phyloP scores from a whole-genome alignment of 2,329 filamentous ascomycete genomes.

The Fusarium nisikadoi region DNA sequence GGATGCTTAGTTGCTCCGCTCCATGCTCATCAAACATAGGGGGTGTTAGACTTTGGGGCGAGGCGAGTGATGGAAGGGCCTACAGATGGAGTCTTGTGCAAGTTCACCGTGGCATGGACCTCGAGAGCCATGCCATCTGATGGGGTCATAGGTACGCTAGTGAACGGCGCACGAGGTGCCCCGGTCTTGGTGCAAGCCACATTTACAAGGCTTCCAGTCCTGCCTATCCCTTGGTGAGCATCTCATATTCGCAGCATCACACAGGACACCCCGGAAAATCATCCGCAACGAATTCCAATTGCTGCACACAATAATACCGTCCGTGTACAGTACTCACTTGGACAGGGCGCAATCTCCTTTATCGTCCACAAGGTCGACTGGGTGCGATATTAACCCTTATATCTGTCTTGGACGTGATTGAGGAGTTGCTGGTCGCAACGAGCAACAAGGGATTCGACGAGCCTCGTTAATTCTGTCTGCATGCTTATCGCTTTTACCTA shows the following conservation, averaged over 20 bases:
- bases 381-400: constrained; percentile 25
- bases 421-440: constrained; percentile 7
- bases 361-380: constrained; percentile 4
- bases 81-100: constrained; percentile 10
- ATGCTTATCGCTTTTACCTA: neutral
- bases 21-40: constrained; percentile 30
- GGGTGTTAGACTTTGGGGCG: constrained; percentile 23
- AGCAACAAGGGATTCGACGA: constrained; percentile 20
- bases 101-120: constrained; percentile 26
- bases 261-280: constrained; percentile 16
- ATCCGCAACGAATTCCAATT: constrained; percentile 2
- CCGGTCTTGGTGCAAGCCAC: constrained; percentile 43
- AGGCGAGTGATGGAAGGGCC: constrained; percentile 15
- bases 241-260: constrained; percentile 12
- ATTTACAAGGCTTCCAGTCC: constrained; percentile 33
- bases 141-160: constrained; percentile 38
- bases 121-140: constrained; percentile 33
- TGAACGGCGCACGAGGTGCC: constrained; percentile 47
- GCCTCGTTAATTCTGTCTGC: constrained; percentile 1
- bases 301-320: neutral
- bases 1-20: constrained; percentile 38
- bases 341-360: neutral
- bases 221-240: constrained; percentile 29
- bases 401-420: constrained; percentile 10
- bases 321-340: neutral